These are phyloP conservation scores for Lipomyces starkeyi DNA, from an alignment of 805 yeast genomes.

Conservation along the genomic window DNA sequence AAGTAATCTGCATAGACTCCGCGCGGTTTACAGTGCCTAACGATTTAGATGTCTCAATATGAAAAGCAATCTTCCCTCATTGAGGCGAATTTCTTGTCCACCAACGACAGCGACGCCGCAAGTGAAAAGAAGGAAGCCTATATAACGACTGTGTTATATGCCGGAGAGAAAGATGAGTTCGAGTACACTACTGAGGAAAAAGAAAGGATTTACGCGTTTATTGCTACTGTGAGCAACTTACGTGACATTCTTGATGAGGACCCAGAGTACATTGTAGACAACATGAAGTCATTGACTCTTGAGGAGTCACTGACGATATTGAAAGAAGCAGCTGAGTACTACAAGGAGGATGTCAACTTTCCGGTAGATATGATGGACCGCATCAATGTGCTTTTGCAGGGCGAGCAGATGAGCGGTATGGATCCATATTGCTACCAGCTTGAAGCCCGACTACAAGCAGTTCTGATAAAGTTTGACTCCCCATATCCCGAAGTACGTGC, in stretches of 20 bases:
- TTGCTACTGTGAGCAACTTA: background rate
- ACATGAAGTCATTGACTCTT: slow-evolving; percentile 24
- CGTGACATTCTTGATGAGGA: slow-evolving; percentile 38
- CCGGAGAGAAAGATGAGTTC: background rate
- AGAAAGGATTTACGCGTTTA: background rate
- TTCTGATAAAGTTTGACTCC: slow-evolving; percentile 25
- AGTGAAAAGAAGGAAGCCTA: background rate
- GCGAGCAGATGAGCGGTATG: slow-evolving; percentile 39
- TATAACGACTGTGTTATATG: background rate
- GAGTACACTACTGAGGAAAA: background rate
- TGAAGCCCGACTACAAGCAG: slow-evolving; percentile 14
- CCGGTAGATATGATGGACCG: slow-evolving; percentile 49
- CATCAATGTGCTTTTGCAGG: slow-evolving; percentile 44
- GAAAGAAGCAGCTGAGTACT: slow-evolving; percentile 50
- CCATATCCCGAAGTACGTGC: slow-evolving; percentile 57
- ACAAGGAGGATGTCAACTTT: slow-evolving; percentile 56
- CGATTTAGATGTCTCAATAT: background rate
- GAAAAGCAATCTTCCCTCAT: slow-evolving; percentile 2
- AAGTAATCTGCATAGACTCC: no score
- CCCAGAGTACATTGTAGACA: slow-evolving; percentile 43
- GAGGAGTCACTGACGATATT: slow-evolving; percentile 52
- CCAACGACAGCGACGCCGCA: background rate
- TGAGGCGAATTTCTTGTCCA: background rate
- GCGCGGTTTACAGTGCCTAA: no score
- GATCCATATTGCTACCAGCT: slow-evolving; percentile 13